These are phyloP conservation scores for Fragaria ananassa DNA, from an alignment of 306 rosid species.

Conservation along the genomic window DNA sequence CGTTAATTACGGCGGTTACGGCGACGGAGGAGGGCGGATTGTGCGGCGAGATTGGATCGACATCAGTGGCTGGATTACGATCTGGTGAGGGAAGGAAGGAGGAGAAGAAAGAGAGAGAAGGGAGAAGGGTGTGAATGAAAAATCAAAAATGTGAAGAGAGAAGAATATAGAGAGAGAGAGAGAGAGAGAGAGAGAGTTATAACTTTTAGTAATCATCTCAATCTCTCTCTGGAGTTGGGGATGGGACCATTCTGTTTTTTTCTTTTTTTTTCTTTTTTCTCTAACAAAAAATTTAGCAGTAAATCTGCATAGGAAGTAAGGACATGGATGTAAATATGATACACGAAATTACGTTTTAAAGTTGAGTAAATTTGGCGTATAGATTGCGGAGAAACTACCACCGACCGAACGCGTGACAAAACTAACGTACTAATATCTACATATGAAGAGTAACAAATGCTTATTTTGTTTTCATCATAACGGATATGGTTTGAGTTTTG, in stretches of 20 bases:
- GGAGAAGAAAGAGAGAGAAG: neutral
- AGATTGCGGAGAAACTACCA: no score
- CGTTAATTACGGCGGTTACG: neutral
- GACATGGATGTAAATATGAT: neutral
- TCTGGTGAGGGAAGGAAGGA: neutral
- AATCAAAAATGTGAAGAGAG: constrained; percentile 10
- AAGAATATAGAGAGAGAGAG: neutral
- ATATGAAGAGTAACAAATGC: no score
- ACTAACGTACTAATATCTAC: no score
- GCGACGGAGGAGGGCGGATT: constrained; percentile 23
- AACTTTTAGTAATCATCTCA: neutral
- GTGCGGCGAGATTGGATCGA: constrained; percentile 35
- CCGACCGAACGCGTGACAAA: no score
- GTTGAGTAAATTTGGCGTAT: no score
- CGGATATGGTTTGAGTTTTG: no score
- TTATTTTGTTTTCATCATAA: no score
- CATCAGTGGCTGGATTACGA: constrained; percentile 35
- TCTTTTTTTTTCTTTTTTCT: no score
- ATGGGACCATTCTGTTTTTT: neutral
- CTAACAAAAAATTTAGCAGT: neutral
- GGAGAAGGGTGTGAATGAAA: neutral
- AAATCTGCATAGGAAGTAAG: neutral
- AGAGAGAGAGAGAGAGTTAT: neutral
- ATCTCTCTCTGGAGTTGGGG: neutral
- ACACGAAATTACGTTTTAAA: neutral